Percentiles rank a stretch among this genome's conserved stretches.
Conservation (phyloP, 768 basidiomycete species). For the Cystofilobasidium bisporidii region DNA sequence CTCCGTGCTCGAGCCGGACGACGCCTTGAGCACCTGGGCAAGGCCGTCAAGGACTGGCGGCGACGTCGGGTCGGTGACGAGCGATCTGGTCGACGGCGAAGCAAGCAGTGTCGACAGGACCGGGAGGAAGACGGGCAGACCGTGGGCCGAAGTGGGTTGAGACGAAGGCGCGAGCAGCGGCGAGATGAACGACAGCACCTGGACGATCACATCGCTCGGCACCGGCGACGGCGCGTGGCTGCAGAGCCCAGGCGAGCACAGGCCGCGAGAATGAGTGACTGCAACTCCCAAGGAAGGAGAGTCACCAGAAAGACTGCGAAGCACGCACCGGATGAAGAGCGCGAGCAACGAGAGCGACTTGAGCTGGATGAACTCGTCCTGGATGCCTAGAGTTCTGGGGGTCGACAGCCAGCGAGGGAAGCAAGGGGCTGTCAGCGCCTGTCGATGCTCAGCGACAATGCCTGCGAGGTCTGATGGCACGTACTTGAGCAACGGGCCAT, state of each 20-base stretch:
- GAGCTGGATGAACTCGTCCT: constrained; percentile 91
- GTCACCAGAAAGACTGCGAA: neutral
- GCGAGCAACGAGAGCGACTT: constrained; percentile 82
- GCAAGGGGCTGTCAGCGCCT: neutral
- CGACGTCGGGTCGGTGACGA: constrained; percentile 14
- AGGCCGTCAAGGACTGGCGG: constrained; percentile 43
- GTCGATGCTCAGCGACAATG: no score
- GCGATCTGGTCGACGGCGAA: constrained; percentile 3
- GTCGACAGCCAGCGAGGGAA: neutral
- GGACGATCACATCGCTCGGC: constrained; percentile 10
- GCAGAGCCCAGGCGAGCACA: neutral
- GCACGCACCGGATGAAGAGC: constrained; percentile 45
- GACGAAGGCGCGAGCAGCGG: constrained; percentile 5
- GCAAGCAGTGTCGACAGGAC: constrained; percentile 21
- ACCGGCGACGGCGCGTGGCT: constrained; percentile 15
- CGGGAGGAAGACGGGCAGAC: constrained; percentile 12
- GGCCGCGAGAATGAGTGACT: neutral
- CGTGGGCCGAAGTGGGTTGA: constrained; percentile 10
- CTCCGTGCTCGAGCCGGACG: constrained; percentile 41
- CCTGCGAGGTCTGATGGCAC: constrained; percentile 27
- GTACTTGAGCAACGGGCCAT: constrained; percentile 65
- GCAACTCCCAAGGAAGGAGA: neutral
- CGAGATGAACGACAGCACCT: constrained; percentile 23
- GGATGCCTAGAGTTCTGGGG: constrained; percentile 67
- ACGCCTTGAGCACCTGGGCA: constrained; percentile 69